Percentiles rank a stretch among this genome's conserved stretches.
Evolutionary conservation across 129 eudicot species (phyloP).

Genomic region (Chrysanthemum lavandulifolium): DNA sequence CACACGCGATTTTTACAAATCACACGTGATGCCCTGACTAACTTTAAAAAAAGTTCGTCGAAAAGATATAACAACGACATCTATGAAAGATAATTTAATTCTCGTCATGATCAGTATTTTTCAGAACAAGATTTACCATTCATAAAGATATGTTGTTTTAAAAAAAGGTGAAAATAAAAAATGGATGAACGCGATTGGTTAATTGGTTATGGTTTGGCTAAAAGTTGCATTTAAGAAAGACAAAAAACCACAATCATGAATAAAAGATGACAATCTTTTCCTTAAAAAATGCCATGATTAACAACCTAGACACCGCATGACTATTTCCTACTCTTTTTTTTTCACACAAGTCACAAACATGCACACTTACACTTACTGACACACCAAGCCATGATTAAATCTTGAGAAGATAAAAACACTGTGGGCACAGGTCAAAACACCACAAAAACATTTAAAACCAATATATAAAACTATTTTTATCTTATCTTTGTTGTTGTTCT

Average conservation of each 20-base stretch:
- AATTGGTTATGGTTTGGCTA: no score
- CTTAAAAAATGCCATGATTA: neutral
- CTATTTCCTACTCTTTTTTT: neutral
- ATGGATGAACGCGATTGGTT: no score
- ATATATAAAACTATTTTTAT: neutral
- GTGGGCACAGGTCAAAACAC: constrained; percentile 8
- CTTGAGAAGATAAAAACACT: constrained; percentile 13
- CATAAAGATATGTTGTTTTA: no score
- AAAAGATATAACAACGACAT: no score
- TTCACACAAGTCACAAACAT: neutral
- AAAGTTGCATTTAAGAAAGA: no score
- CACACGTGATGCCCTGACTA: no score
- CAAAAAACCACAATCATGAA: neutral
- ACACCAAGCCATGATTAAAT: constrained; percentile 6
- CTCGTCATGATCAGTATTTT: no score
- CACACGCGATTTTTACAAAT: no score
- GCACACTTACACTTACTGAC: neutral
- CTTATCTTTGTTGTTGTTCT: constrained; percentile 8
- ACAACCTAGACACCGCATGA: constrained; percentile 8
- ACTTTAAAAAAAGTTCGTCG: no score
- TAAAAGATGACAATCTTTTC: neutral
- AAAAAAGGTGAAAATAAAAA: no score
- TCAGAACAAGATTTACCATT: no score
- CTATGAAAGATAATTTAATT: no score
- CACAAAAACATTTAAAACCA: neutral